Evolutionary conservation across 2,329 filamentous ascomycete species (phyloP), one percentile per base, ranked within the genome.

Genomic region (Sclerotinia minor): DNA sequence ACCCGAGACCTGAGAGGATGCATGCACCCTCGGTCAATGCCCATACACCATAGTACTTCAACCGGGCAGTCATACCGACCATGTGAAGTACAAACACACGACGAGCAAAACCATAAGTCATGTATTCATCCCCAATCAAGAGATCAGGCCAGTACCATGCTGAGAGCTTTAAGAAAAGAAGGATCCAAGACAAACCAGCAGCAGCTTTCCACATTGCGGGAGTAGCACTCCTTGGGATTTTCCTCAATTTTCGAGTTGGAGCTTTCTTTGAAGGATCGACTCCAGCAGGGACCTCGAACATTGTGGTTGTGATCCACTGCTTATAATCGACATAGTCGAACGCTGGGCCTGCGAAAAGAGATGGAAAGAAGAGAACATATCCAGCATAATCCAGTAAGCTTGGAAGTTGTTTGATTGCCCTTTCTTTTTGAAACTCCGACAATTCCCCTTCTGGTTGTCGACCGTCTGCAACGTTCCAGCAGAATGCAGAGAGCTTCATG

Each of bases 31-130:
- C 95, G 0, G 94, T 94, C 73, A 99, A 80, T 50, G 87, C 89
- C 95, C 95, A 99, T 5, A 97, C 93, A 47, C 93, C 95, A 75
- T 99, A 99, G 81, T 97, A 99, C 81, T 99, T 99, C 75, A 92
- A 87, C 29, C 95, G 88, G 6, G 90, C 84, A 1, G 91, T 90
- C 55, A 98, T 83, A 65, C 89, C 92, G 63, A 97, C 85, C 85
- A 96, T 90, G 78, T 98, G 89, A 68, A 98, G 81, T 70, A 90
- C 84, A 82, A 89, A 93, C 52, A 97, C 81, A 55, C 94, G 88
- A 66, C 86, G 86, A 50, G 89, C 73, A 75, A 98, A 87, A 50
- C 85, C 84, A 75, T 91, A 89, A 6, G 84, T 79, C 79, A 89
- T 80, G 79, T 87, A 96, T 2, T 83, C 79, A 64, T 90, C 84